phyloP scores from a whole-genome alignment of 2,329 filamentous ascomycete genomes.

The Macroventuria anomochaeta region DNA sequence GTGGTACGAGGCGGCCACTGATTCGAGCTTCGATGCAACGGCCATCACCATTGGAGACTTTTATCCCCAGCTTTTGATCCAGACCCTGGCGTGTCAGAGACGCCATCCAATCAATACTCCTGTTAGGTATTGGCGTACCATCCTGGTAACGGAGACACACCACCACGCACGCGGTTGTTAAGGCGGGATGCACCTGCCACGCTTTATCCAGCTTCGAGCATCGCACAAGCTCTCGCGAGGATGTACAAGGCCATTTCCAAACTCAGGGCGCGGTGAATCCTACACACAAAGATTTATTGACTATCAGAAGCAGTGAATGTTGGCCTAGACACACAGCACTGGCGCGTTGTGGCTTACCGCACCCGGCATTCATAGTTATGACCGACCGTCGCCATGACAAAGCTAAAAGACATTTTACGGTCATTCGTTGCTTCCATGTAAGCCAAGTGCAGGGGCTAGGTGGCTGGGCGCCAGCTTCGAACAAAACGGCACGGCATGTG shows the following conservation, averaged over 20 bases:
- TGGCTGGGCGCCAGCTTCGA: slow-evolving; percentile 12
- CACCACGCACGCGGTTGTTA: slow-evolving; percentile 20
- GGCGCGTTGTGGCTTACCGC: slow-evolving; percentile 19
- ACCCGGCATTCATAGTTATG: slow-evolving; percentile 13
- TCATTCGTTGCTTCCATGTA: slow-evolving; percentile 28
- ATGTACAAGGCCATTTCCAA: not conserved
- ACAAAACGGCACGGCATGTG: slow-evolving; percentile 8
- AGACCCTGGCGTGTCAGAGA: slow-evolving; percentile 25
- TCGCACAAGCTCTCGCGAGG: slow-evolving; percentile 13
- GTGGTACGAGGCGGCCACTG: slow-evolving; percentile 5
- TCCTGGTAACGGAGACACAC: slow-evolving; percentile 19
- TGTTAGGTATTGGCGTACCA: slow-evolving; percentile 21
- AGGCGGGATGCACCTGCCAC: slow-evolving; percentile 23
- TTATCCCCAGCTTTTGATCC: slow-evolving; percentile 17
- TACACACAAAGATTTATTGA: not conserved
- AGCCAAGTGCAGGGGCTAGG: slow-evolving; percentile 24
- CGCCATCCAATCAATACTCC: slow-evolving; percentile 30
- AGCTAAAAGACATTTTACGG: slow-evolving; percentile 18
- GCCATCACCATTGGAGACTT: slow-evolving; percentile 2
- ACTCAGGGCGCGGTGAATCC: not conserved
- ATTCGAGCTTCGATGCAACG: not conserved
- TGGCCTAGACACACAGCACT: slow-evolving; percentile 13
- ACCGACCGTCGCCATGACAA: slow-evolving; percentile 18
- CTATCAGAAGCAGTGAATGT: slow-evolving; percentile 3
- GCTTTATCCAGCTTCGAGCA: slow-evolving; percentile 18